A percentile compares a stretch with the other conserved stretches of the same genome.
Evolutionary conservation across 768 basidiomycete species (phyloP).

Genomic region (Leucocoprinus leucothites): DNA sequence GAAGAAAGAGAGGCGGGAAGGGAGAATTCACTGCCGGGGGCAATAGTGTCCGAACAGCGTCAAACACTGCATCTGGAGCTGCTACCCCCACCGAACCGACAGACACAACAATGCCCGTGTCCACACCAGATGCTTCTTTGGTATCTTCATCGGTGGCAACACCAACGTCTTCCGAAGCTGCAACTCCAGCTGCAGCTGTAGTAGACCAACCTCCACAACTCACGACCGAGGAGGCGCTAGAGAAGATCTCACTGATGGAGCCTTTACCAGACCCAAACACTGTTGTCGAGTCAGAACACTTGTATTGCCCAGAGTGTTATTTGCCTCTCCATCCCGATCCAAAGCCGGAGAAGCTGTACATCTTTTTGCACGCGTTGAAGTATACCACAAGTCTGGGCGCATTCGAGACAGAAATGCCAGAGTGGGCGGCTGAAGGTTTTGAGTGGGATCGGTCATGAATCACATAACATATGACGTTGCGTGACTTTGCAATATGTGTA

Average conservation of each 20-base stretch:
- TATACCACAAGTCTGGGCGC: slow-evolving; percentile 82
- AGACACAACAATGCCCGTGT: neutral
- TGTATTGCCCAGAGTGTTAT: slow-evolving; percentile 90
- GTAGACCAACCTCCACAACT: slow-evolving; percentile 32
- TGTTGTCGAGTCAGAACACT: slow-evolving; percentile 34
- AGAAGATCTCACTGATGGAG: slow-evolving; percentile 34
- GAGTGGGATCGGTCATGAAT: slow-evolving; percentile 47
- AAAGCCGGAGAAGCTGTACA: slow-evolving; percentile 86
- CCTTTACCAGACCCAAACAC: slow-evolving; percentile 37
- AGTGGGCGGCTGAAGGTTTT: slow-evolving; percentile 82
- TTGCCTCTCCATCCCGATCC: slow-evolving; percentile 93
- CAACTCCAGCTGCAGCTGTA: slow-evolving; percentile 17
- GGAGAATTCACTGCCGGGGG: slow-evolving; percentile 31
- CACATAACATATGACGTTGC: neutral
- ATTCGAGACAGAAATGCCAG: slow-evolving; percentile 84
- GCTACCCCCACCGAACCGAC: neutral
- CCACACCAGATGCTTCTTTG: neutral
- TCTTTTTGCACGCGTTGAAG: slow-evolving; percentile 89
- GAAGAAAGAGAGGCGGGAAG: slow-evolving; percentile 56
- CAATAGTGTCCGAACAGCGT: slow-evolving; percentile 10
- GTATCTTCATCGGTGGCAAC: neutral
- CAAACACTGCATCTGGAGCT: neutral
- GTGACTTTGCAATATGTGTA: neutral
- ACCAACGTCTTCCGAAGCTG: neutral
- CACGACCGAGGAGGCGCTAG: slow-evolving; percentile 48